These are phyloP conservation scores for Ustilago loliicola DNA, from an alignment of 1,284 basidiomycete species.

Conservation along the genomic window DNA sequence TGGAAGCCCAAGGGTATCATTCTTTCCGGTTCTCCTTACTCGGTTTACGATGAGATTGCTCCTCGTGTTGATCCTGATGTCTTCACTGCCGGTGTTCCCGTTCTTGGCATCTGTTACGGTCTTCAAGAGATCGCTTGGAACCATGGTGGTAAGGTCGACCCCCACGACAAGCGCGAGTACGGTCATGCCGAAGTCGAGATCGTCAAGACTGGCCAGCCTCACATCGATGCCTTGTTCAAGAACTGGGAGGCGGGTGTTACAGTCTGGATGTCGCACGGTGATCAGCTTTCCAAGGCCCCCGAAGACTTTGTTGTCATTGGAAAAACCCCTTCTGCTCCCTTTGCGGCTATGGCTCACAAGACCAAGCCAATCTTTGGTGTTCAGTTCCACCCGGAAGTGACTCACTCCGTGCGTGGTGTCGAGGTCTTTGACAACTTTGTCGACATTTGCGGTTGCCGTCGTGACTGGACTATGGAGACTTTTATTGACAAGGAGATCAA, in stretches of 20 bases:
- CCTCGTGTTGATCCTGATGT: constrained; percentile 96
- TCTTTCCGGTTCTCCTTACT: constrained; percentile 97
- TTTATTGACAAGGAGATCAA: constrained; percentile 98
- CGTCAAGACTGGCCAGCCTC: constrained; percentile 76
- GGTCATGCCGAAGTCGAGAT: constrained; percentile 88
- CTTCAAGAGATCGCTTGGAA: constrained; percentile 98
- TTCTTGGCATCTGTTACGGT: constrained; percentile 98
- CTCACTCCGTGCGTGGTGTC: constrained; percentile 90
- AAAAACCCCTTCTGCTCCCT: constrained; percentile 88
- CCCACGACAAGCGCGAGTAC: constrained; percentile 94
- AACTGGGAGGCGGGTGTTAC: constrained; percentile 82
- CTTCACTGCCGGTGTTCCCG: constrained; percentile 89
- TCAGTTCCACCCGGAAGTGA: constrained; percentile 99
- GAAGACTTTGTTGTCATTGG: constrained; percentile 89
- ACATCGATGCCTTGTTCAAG: constrained; percentile 82
- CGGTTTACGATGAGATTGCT: constrained; percentile 92
- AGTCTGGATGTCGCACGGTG: constrained; percentile 99
- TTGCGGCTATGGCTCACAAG: constrained; percentile 92
- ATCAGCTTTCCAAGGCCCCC: constrained; percentile 88
- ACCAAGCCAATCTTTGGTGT: constrained; percentile 93
- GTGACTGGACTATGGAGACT: constrained; percentile 98
- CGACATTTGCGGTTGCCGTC: constrained; percentile 82
- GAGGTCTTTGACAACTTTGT: constrained; percentile 92
- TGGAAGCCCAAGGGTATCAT: constrained; percentile 99
- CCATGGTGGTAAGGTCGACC: constrained; percentile 86